Conservation (phyloP, 148 eudicot species). For the Amaranthus cruentus region DNA sequence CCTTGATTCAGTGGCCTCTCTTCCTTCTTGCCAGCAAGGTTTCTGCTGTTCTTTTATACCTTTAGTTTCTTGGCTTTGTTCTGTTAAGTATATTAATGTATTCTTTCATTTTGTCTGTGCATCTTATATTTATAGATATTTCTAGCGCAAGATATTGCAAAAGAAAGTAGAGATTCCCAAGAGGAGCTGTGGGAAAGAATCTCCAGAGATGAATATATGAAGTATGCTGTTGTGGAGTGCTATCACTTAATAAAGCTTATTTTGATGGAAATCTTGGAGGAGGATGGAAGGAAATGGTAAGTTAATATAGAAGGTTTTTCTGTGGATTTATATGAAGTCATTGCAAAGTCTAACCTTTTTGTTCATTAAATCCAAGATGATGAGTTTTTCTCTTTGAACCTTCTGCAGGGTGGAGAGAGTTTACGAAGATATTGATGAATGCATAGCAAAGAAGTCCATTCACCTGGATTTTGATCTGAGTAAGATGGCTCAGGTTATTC, state of each 20-base stretch:
- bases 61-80: background rate
- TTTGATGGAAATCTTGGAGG: conserved; percentile 68
- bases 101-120: background rate
- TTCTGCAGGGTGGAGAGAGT: conserved; percentile 79
- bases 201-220: conserved; percentile 87
- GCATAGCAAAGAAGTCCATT: conserved; percentile 42
- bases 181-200: conserved; percentile 91
- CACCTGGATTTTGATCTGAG: conserved; percentile 48
- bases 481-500: conserved; percentile 76
- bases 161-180: conserved; percentile 67
- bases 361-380: background rate
- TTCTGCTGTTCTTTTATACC: conserved; percentile 2
- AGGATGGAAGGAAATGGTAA: conserved; percentile 87
- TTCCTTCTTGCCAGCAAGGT: conserved; percentile 99
- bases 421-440: conserved; percentile 61
- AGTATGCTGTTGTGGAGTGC: conserved; percentile 90
- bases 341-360: background rate
- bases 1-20: conserved; percentile 98
- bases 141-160: conserved; percentile 85
- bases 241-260: conserved; percentile 56
- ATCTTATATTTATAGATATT: conserved; percentile 43
- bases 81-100: background rate
- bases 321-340: background rate
- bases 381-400: background rate
- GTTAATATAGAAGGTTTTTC: conserved; percentile 8